Percentiles rank a stretch among this genome's conserved stretches.
Conservation (phyloP, 148 eudicot genomes). For the Amaranthus palmeri region DNA sequence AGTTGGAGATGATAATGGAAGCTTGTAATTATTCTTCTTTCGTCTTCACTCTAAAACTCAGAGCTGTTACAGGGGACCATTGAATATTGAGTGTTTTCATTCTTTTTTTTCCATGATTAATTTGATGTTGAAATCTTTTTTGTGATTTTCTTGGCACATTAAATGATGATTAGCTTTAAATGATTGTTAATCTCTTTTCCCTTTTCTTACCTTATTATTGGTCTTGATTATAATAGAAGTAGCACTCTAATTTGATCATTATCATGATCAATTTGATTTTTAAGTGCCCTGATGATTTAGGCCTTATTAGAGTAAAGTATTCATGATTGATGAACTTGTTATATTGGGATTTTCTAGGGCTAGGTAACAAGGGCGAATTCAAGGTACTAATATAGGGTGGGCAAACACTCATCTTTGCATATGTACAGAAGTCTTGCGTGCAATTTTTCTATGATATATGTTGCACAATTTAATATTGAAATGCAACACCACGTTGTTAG, state of each 20-base stretch:
- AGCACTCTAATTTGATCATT: background rate
- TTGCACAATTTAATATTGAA: too few species aligned
- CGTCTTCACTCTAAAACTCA: constrained; percentile 1
- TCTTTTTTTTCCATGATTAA: background rate
- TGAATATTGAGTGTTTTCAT: background rate
- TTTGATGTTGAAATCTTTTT: constrained; percentile 14
- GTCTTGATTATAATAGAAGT: constrained; percentile 3
- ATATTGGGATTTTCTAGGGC: background rate
- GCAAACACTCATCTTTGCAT: too few species aligned
- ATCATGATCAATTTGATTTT: constrained; percentile 8
- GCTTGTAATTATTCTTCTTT: constrained; percentile 65
- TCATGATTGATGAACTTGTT: constrained; percentile 7
- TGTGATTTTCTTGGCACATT: background rate
- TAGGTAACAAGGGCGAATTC: background rate
- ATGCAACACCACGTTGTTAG: too few species aligned
- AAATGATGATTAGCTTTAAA: constrained; percentile 4
- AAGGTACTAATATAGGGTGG: too few species aligned
- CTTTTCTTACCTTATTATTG: background rate
- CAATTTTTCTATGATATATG: too few species aligned
- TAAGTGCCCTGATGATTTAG: constrained; percentile 19
- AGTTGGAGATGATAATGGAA: constrained; percentile 97
- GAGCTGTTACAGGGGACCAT: constrained; percentile 11
- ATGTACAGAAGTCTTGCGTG: too few species aligned
- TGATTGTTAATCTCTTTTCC: background rate
- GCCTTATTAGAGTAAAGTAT: constrained; percentile 1